phyloP scores from a whole-genome alignment of 2,329 filamentous ascomycete genomes.

The Scedosporium aurantiacum region DNA sequence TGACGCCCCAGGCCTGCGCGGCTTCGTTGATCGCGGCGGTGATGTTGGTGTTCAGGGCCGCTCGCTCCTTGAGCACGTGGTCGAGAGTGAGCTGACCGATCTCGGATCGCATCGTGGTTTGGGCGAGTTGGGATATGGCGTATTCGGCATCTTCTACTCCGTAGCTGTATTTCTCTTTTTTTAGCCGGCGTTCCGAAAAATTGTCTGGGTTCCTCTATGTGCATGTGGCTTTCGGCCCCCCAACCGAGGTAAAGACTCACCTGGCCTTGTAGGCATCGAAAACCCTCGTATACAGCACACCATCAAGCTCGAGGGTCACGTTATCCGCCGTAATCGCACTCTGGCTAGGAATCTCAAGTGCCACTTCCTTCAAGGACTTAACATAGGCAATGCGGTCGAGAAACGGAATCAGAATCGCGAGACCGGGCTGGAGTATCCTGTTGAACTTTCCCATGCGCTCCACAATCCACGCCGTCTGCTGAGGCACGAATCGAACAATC shows the following conservation, averaged over 20 bases:
- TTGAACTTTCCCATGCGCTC: slow-evolving; percentile 99
- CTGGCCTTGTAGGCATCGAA: slow-evolving; percentile 98
- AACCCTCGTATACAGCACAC: slow-evolving; percentile 87
- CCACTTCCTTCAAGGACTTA: slow-evolving; percentile 90
- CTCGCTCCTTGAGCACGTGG: slow-evolving; percentile 94
- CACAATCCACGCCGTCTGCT: slow-evolving; percentile 98
- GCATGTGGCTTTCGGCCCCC: background rate
- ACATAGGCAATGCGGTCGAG: slow-evolving; percentile 96
- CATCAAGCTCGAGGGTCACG: slow-evolving; percentile 90
- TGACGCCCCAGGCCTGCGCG: slow-evolving; percentile 91
- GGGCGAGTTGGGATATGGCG: slow-evolving; percentile 92
- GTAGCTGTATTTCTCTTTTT: slow-evolving; percentile 49
- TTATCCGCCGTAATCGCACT: slow-evolving; percentile 98
- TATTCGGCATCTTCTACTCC: slow-evolving; percentile 98
- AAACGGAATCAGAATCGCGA: slow-evolving; percentile 81
- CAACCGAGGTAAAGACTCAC: slow-evolving; percentile 32
- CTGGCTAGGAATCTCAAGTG: slow-evolving; percentile 94
- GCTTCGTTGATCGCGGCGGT: slow-evolving; percentile 98
- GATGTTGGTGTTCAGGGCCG: slow-evolving; percentile 93
- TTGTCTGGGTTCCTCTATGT: too few species aligned
- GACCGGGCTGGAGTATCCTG: slow-evolving; percentile 80
- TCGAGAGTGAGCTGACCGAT: slow-evolving; percentile 94
- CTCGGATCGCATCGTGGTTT: slow-evolving; percentile 98
- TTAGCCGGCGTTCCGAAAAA: background rate
- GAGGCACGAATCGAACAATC: slow-evolving; percentile 91